Conservation (phyloP, 176 grass and related monocot genomes). For the Tuctoria greenei region DNA sequence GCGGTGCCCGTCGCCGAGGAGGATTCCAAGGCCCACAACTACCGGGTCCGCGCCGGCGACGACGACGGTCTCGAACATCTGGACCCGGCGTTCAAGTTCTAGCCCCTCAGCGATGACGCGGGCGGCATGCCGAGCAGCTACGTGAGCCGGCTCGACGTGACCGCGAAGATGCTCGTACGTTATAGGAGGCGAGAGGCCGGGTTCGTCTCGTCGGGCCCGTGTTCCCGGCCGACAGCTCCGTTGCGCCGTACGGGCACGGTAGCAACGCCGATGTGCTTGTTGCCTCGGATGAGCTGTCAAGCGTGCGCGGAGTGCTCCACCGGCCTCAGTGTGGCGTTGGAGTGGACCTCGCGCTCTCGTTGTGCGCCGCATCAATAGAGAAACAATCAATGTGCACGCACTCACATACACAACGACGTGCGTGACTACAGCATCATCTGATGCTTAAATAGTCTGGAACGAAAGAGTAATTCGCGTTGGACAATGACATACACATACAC, state of each 20-base stretch:
- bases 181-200: conserved; percentile 26
- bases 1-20: conserved; percentile 32
- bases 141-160: conserved; percentile 35
- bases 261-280: neutral
- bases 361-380: neutral
- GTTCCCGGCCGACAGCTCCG: conserved; percentile 20
- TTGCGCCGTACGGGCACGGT: conserved; percentile 8
- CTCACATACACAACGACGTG: neutral
- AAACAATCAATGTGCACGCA: neutral
- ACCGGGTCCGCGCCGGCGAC: neutral
- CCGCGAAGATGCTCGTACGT: conserved; percentile 20
- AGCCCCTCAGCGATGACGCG: conserved; percentile 33
- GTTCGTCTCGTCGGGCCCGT: conserved; percentile 3
- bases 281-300: neutral
- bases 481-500: neutral
- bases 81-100: conserved; percentile 34
- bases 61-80: conserved; percentile 24
- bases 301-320: conserved; percentile 27
- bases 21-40: conserved; percentile 23
- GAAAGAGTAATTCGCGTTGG: too few relatives aligned
- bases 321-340: conserved; percentile 19
- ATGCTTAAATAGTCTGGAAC: neutral
- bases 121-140: conserved; percentile 35
- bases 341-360: neutral
- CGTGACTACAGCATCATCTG: neutral